A percentile compares a stretch with the other conserved stretches of the same genome.
Evolutionary conservation across 495 filamentous ascomycete genomes (phyloP).

Genomic region (Pseudoneurospora amorphoporcata): DNA sequence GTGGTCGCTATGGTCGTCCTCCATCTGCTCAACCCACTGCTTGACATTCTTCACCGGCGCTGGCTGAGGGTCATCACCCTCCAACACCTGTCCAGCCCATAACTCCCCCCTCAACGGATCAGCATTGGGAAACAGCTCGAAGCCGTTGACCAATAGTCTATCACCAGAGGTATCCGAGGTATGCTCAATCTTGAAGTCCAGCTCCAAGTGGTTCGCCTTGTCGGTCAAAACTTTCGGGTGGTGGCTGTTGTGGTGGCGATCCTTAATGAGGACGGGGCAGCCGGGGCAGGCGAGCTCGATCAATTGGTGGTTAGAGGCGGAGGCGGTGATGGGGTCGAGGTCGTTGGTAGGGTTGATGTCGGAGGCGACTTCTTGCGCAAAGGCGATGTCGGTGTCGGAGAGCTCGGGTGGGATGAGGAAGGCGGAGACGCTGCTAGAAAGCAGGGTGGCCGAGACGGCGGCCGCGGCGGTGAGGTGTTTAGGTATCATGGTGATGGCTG

Average conservation of each 20-base stretch:
- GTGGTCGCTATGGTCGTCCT: neutral
- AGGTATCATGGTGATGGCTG: conserved; percentile 15
- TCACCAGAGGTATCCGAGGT: conserved; percentile 13
- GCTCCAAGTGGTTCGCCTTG: conserved; percentile 29
- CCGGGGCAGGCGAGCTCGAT: conserved; percentile 34
- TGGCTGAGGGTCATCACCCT: neutral
- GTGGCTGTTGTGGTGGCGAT: conserved; percentile 11
- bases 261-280: conserved; percentile 24
- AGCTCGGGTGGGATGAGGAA: conserved; percentile 21
- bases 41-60: neutral
- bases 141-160: conserved; percentile 33
- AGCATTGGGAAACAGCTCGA: conserved; percentile 32
- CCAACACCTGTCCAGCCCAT: conserved; percentile 20
- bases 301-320: conserved; percentile 7
- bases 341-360: neutral
- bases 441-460: conserved; percentile 10
- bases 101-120: conserved; percentile 20
- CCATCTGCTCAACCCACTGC: neutral
- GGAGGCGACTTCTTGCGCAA: neutral
- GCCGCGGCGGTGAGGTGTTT: conserved; percentile 17
- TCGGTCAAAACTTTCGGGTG: conserved; percentile 13
- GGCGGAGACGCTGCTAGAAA: conserved; percentile 4
- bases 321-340: conserved; percentile 2
- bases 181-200: conserved; percentile 29
- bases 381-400: conserved; percentile 9